A percentile compares a stretch with the other conserved stretches of the same genome.
Conservation (phyloP, 352 stramenopile genomes). For the Blastocystis sp. region DNA sequence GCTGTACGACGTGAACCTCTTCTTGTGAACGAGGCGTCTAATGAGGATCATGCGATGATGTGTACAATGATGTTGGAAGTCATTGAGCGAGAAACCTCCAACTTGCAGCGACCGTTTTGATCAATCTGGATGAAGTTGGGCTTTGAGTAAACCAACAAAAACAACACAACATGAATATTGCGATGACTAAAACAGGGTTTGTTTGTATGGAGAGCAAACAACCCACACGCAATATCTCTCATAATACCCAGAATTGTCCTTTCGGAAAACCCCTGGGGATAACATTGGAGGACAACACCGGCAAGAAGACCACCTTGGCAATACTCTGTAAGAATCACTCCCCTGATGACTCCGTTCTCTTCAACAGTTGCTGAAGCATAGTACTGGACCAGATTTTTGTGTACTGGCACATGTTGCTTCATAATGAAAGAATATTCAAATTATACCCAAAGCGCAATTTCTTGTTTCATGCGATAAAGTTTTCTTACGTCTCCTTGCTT, state of each 20-base stretch:
- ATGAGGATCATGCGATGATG: neutral
- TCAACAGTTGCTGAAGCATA: slow-evolving; percentile 28
- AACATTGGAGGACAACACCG: slow-evolving; percentile 19
- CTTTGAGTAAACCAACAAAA: neutral
- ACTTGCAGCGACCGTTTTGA: slow-evolving; percentile 48
- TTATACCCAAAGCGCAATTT: slow-evolving; percentile 42
- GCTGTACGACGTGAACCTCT: slow-evolving; percentile 23
- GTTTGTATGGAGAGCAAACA: slow-evolving; percentile 21
- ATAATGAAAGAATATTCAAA: neutral
- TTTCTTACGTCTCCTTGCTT: slow-evolving; percentile 43
- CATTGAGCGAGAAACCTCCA: slow-evolving; percentile 22
- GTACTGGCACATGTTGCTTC: slow-evolving; percentile 49
- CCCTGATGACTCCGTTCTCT: neutral
- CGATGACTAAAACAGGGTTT: slow-evolving; percentile 32
- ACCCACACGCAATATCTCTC: slow-evolving; percentile 28
- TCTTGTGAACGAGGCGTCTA: slow-evolving; percentile 42
- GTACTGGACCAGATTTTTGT: slow-evolving; percentile 52
- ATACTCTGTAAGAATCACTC: slow-evolving; percentile 54
- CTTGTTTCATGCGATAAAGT: slow-evolving; percentile 28
- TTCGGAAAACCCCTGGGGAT: slow-evolving; percentile 38
- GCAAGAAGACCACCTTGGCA: slow-evolving; percentile 32
- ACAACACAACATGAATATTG: slow-evolving; percentile 8
- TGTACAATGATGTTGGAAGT: slow-evolving; percentile 47
- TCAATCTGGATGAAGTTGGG: slow-evolving; percentile 49
- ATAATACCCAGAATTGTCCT: slow-evolving; percentile 51